A percentile compares a stretch with the other conserved stretches of the same genome.
Evolutionary conservation across 352 stramenopile genomes (phyloP).

Genomic region (Globisporangium lucens): DNA sequence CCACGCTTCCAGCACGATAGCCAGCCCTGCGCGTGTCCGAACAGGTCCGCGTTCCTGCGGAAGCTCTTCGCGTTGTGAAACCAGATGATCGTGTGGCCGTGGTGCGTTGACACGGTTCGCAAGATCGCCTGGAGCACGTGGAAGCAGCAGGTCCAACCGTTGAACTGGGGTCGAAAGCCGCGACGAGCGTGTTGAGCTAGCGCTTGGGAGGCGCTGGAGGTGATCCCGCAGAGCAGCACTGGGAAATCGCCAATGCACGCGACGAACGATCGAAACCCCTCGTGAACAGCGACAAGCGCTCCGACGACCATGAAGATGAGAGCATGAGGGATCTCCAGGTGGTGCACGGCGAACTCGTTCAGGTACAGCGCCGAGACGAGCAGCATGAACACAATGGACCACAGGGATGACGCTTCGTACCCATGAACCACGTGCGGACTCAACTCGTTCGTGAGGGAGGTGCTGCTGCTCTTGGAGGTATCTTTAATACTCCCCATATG

Average conservation of each 20-base stretch:
- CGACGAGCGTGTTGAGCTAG: background rate
- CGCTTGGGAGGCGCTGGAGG: background rate
- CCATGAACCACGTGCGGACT: background rate
- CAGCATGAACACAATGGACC: background rate
- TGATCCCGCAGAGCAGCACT: background rate
- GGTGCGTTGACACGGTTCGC: slow-evolving; percentile 21
- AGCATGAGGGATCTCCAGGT: background rate
- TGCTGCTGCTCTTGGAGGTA: too few species aligned
- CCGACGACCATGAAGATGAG: background rate
- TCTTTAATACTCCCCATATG: background rate
- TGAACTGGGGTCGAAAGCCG: slow-evolving; percentile 26
- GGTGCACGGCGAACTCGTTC: background rate
- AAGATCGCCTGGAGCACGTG: slow-evolving; percentile 40
- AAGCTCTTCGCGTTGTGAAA: slow-evolving; percentile 31
- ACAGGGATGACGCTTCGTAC: slow-evolving; percentile 10
- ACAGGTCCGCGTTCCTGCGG: slow-evolving; percentile 33
- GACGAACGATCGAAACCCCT: background rate
- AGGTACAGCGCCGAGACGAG: background rate
- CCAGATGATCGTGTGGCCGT: slow-evolving; percentile 37
- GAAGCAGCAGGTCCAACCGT: slow-evolving; percentile 40
- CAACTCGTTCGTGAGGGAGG: background rate
- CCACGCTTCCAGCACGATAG: slow-evolving; percentile 31
- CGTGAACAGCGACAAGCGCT: slow-evolving; percentile 4
- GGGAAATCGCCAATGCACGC: background rate
- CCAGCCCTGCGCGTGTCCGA: slow-evolving; percentile 28